Base-by-base conservation (phyloP, 1,284 basidiomycete species). In the Sporisorium scitamineum region DNA sequence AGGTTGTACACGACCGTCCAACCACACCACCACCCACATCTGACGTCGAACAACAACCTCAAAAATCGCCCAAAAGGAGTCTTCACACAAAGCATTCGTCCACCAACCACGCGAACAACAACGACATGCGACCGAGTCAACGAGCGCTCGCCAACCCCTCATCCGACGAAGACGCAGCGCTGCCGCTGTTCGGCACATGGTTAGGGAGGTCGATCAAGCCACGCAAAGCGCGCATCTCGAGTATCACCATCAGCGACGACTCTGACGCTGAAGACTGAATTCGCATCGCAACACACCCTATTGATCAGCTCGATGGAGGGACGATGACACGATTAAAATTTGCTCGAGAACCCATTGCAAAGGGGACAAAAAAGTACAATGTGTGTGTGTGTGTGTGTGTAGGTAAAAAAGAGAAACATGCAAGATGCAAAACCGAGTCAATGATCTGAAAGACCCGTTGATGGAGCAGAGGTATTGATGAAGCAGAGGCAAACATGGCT, bases 221-320 rank as follows among this genome's bases (percentile, higher is more conserved):
- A 8, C 24, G 13, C 27, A 61, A 61, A 53, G 34, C 58, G 14
- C 42, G 68, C 2, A 45, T 53, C 16, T 65, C 69, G 16, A 34
- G 55, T 4, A 71, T 71, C 59, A 62, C 55, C 29, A 58, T 71
- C 39, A 54, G 34, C 39, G 54, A 61, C 39, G 37, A 37, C 22
- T 66, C 63, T 9, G 44, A 32, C 7, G 31, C 29, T 32, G 55
- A 70, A 31, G 20, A 20, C 22, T 52, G 45, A 39, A 16, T 20
- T 10, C 20, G n/a, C n/a, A n/a, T n/a, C n/a, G n/a, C n/a, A 13
- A 16, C 51, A 3, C 4, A 20, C 31, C 32, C 11, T 8, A 13
- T 5, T 2, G 20, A 7, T 26, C 13, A 8, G 14, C 7, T 8
- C 10, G 24, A 26, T 6, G n/a, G 7, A 24, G 32, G 10, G 41